Evolutionary conservation across 768 basidiomycete species (phyloP).

Genomic region (Tricholoma flavovirens): DNA sequence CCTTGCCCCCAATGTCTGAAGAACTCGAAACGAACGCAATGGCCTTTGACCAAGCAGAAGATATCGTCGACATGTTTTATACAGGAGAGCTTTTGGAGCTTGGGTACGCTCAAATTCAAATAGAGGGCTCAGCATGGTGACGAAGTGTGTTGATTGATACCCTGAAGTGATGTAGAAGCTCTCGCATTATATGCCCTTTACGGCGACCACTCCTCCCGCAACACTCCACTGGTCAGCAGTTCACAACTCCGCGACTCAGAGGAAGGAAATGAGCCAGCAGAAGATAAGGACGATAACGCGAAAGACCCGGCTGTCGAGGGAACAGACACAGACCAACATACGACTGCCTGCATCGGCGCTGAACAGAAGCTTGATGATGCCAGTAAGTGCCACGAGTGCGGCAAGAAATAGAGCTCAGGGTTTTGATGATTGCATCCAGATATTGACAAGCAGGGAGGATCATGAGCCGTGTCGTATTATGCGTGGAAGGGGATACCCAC

Average conservation of each 20-base stretch:
- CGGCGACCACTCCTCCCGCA: background rate
- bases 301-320: background rate
- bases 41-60: background rate
- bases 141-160: background rate
- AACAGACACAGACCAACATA: background rate
- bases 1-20: slow-evolving; percentile 1
- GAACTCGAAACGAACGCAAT: background rate
- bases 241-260: background rate
- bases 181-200: slow-evolving; percentile 2
- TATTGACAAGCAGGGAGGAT: background rate
- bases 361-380: background rate
- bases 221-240: background rate
- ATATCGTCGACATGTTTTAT: background rate
- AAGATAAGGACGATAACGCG: background rate
- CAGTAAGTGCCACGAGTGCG: background rate
- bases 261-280: background rate
- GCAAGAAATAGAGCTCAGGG: background rate
- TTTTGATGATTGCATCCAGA: background rate
- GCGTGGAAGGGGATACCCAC: background rate
- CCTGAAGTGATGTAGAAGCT: slow-evolving; percentile 3
- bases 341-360: background rate
- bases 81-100: background rate
- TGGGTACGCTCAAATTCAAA: background rate
- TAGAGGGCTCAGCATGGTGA: background rate
- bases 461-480: background rate